Conservation (phyloP, 495 filamentous ascomycete genomes). For the Penicillium roqueforti region DNA sequence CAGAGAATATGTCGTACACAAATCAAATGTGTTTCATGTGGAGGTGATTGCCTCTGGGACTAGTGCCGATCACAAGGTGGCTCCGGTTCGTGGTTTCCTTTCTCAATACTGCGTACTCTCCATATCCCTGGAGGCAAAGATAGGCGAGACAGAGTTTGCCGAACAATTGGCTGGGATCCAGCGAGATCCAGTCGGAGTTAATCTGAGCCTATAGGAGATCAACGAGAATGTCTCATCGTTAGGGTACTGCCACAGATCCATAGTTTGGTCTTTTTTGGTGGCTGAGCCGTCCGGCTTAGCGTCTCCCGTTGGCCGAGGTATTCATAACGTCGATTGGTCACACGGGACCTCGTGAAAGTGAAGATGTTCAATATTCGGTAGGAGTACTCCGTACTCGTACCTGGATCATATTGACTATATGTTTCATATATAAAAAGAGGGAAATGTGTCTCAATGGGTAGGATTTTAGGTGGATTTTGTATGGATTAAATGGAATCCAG, state of each 20-base stretch:
- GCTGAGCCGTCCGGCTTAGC: conserved; percentile 5
- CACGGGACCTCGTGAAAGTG: not conserved
- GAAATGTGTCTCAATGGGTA: not conserved
- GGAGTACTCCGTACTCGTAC: too few relatives aligned
- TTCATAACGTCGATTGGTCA: not conserved
- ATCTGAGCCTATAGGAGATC: not conserved
- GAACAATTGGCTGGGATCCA: not conserved
- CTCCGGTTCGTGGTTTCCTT: conserved; percentile 11
- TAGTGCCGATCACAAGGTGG: conserved; percentile 28
- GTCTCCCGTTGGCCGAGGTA: not conserved
- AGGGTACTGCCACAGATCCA: not conserved
- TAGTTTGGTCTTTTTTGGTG: conserved; percentile 2
- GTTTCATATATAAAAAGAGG: not conserved
- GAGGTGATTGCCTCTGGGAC: conserved; percentile 26
- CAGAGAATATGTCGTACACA: not conserved
- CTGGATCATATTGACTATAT: not conserved
- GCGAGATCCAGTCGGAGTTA: not conserved
- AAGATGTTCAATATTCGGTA: not conserved
- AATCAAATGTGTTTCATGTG: conserved; percentile 23
- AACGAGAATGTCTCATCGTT: not conserved
- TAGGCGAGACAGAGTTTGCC: not conserved
- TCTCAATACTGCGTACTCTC: conserved; percentile 15
- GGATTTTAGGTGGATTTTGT: not conserved
- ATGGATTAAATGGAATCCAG: not conserved
- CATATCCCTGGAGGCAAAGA: not conserved